phyloP scores from a whole-genome alignment of 176 grass and related monocot species.

The Avena eriantha region DNA sequence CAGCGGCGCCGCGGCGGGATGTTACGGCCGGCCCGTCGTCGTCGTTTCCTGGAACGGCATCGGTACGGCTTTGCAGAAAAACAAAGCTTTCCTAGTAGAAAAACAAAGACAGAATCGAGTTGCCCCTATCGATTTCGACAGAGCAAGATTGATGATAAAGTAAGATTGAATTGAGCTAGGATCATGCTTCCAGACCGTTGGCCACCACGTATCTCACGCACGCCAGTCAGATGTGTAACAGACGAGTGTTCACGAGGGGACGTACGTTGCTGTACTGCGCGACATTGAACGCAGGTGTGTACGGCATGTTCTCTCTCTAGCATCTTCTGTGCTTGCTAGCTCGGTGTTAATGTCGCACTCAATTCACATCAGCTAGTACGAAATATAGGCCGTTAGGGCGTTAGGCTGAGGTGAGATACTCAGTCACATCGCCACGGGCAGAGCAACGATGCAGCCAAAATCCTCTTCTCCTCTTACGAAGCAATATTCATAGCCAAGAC shows the following conservation, averaged over 20 bases:
- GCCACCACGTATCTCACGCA: neutral
- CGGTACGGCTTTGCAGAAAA: neutral
- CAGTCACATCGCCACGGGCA: neutral
- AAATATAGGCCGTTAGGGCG: neutral
- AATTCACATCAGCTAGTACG: neutral
- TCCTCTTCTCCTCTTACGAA: too few species aligned
- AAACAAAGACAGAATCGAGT: neutral
- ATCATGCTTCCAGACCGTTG: constrained; percentile 2
- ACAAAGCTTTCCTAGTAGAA: neutral
- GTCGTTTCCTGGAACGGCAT: constrained; percentile 49
- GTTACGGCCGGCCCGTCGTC: neutral
- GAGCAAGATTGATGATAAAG: neutral
- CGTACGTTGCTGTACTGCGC: neutral
- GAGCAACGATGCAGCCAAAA: neutral
- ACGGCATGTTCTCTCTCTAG: neutral
- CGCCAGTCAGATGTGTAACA: neutral
- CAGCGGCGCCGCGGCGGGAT: neutral
- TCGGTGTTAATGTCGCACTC: constrained; percentile 10
- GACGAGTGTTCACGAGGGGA: neutral
- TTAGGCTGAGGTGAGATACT: neutral
- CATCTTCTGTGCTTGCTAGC: too few species aligned
- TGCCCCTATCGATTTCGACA: neutral
- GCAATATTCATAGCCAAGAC: too few species aligned
- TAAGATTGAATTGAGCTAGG: neutral
- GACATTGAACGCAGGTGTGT: neutral